phyloP scores from a whole-genome alignment of 768 basidiomycete genomes.

The Boletus rex-veris region DNA sequence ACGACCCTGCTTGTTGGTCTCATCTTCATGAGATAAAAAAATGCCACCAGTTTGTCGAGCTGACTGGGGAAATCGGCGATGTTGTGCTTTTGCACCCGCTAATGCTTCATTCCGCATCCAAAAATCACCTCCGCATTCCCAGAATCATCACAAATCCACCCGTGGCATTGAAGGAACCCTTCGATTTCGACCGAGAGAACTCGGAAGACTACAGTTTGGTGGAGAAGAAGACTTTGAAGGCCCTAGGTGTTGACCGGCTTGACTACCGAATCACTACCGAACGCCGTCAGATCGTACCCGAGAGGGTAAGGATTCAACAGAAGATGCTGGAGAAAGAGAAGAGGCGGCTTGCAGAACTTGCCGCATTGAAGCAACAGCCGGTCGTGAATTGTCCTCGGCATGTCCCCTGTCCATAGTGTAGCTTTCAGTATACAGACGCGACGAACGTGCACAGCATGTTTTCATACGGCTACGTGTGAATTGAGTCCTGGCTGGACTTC shows the following conservation, averaged over 20 bases:
- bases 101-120: constrained; percentile 63
- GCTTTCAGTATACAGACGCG: too few relatives aligned
- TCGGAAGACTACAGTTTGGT: constrained; percentile 1
- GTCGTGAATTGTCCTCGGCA: too few relatives aligned
- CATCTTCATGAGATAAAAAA: too few relatives aligned
- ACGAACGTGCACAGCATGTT: too few relatives aligned
- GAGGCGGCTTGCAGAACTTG: not conserved
- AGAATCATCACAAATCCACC: constrained; percentile 67
- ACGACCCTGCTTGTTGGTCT: too few relatives aligned
- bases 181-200: constrained; percentile 34
- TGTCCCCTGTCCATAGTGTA: too few relatives aligned
- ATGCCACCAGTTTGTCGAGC: not conserved
- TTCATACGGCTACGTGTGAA: constrained; percentile 5
- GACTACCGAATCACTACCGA: constrained; percentile 1
- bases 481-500: not conserved
- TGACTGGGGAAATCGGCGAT: constrained; percentile 6
- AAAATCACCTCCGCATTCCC: constrained; percentile 52
- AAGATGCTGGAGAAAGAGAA: constrained; percentile 8
- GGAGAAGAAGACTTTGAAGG: constrained; percentile 5
- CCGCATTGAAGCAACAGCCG: not conserved
- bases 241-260: constrained; percentile 5
- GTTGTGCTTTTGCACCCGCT: constrained; percentile 44
- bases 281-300: constrained; percentile 2
- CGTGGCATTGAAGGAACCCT: constrained; percentile 51
- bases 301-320: not conserved